Conservation (phyloP, 2,329 filamentous ascomycete species). For the Microdochium bolleyi region DNA sequence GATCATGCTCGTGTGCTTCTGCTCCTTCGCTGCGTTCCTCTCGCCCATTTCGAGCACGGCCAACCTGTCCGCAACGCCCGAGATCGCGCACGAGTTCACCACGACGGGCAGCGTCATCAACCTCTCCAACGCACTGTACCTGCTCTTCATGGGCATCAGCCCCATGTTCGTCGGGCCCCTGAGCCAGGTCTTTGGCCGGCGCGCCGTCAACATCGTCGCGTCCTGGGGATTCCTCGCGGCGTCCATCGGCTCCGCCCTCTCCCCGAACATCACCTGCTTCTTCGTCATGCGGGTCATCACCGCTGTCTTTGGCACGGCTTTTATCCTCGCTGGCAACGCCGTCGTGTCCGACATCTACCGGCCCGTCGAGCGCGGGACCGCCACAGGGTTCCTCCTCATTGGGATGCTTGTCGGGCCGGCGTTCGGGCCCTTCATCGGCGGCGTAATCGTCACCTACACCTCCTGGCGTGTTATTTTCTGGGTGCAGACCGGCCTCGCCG, state of each 20-base stretch:
- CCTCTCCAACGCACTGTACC: slow-evolving; percentile 63
- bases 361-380: slow-evolving; percentile 62
- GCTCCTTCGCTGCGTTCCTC: slow-evolving; percentile 70
- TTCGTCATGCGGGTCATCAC: slow-evolving; percentile 69
- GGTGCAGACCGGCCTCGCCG: slow-evolving; percentile 64
- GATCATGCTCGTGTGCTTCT: slow-evolving; percentile 55
- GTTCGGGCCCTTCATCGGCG: slow-evolving; percentile 63
- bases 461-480: slow-evolving; percentile 73
- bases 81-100: slow-evolving; percentile 57
- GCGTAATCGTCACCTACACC: slow-evolving; percentile 67
- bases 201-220: slow-evolving; percentile 51
- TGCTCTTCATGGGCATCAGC: slow-evolving; percentile 63
- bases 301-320: slow-evolving; percentile 67
- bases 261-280: slow-evolving; percentile 63
- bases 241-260: slow-evolving; percentile 64
- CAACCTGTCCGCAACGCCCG: slow-evolving; percentile 64
- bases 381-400: slow-evolving; percentile 64
- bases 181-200: slow-evolving; percentile 56
- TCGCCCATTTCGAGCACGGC: slow-evolving; percentile 69
- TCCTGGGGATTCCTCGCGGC: slow-evolving; percentile 58
- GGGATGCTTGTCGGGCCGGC: slow-evolving; percentile 67
- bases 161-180: slow-evolving; percentile 67
- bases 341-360: slow-evolving; percentile 61
- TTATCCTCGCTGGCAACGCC: slow-evolving; percentile 63
- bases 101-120: slow-evolving; percentile 66